Conservation (phyloP, 257 asterid genomes). For the Orobanche coerulescens region DNA sequence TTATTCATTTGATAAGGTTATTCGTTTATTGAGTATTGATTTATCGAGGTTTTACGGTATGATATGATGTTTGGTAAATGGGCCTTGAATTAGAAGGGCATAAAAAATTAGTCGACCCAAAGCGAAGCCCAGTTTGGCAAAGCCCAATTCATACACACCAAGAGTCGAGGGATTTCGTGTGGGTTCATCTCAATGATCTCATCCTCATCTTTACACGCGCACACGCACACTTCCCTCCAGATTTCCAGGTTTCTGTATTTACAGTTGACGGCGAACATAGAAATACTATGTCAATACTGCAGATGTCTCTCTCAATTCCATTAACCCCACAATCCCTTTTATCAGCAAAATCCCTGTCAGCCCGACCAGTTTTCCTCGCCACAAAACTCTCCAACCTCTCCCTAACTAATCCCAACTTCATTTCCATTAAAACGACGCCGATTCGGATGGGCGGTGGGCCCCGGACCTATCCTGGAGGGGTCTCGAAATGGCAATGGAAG, state of each 20-base stretch:
- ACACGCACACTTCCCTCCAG: neutral
- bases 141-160: slow-evolving; percentile 17
- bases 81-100: no score
- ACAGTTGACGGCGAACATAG: neutral
- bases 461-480: slow-evolving; percentile 94
- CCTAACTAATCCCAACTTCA: slow-evolving; percentile 18
- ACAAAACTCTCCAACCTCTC: slow-evolving; percentile 34
- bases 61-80: no score
- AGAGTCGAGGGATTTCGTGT: no score
- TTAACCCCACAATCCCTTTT: slow-evolving; percentile 33
- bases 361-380: slow-evolving; percentile 29
- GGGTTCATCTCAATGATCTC: neutral
- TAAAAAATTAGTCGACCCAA: no score
- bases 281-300: slow-evolving; percentile 32
- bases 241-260: slow-evolving; percentile 6
- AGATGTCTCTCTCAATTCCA: slow-evolving; percentile 31
- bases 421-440: slow-evolving; percentile 27
- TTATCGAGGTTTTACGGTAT: no score
- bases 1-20: no score
- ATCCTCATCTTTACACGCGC: slow-evolving; percentile 10
- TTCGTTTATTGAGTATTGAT: no score
- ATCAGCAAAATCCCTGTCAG: slow-evolving; percentile 29
- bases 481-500: slow-evolving; percentile 97
- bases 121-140: no score
- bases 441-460: slow-evolving; percentile 99